Conservation (phyloP, 139 green algal genomes). For the Chlorella sp. region DNA sequence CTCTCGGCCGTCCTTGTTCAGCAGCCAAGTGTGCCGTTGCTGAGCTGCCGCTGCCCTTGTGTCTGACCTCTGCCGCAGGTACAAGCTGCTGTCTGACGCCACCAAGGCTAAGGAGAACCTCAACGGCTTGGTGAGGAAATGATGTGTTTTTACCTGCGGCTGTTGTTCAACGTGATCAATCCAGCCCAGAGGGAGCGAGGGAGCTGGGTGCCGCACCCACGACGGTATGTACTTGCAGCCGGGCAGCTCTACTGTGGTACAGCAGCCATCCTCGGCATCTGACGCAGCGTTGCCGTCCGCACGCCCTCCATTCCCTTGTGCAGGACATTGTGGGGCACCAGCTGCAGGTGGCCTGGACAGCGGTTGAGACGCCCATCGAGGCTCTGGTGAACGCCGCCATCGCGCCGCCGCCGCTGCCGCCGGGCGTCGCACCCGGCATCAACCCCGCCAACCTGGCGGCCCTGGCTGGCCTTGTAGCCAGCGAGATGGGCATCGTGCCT, state of each 20-base stretch:
- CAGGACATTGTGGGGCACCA: slow-evolving; percentile 59
- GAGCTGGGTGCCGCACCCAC: too few species aligned
- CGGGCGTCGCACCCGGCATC: background rate
- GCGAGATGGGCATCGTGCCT: background rate
- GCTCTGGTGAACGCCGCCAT: background rate
- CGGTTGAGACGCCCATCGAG: slow-evolving; percentile 31
- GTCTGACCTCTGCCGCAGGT: slow-evolving; percentile 15
- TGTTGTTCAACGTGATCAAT: too few species aligned
- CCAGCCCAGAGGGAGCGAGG: too few species aligned
- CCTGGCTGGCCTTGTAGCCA: background rate
- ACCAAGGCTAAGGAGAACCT: slow-evolving; percentile 74
- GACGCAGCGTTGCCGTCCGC: too few species aligned
- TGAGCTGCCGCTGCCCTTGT: too few species aligned
- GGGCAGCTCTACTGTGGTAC: too few species aligned
- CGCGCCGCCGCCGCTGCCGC: slow-evolving; percentile 14
- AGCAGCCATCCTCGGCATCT: too few species aligned
- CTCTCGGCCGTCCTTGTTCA: background rate
- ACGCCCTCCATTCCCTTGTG: too few species aligned
- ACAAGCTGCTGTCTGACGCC: slow-evolving; percentile 52
- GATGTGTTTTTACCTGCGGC: too few species aligned
- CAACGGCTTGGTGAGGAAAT: slow-evolving; percentile 48
- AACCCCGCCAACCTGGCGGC: background rate
- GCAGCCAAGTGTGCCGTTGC: too few species aligned
- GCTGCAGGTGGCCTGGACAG: slow-evolving; percentile 52
- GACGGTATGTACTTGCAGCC: too few species aligned